phyloP scores from a whole-genome alignment of 2,329 filamentous ascomycete species.

The Alternaria burnsii region DNA sequence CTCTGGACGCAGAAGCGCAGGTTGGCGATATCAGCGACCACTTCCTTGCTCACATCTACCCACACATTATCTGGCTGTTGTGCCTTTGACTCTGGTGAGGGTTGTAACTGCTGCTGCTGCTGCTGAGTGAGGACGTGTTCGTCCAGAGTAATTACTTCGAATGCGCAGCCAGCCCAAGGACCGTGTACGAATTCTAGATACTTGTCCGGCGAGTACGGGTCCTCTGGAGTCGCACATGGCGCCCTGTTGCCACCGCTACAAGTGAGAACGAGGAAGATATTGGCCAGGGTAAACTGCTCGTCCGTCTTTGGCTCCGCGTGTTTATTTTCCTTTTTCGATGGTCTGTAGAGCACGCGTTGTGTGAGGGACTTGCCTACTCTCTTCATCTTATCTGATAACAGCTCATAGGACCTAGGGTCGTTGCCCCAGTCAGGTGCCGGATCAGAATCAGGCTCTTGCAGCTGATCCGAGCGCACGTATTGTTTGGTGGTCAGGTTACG shows the following conservation, averaged over 20 bases:
- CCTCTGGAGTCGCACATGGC: neutral
- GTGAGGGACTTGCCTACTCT: neutral
- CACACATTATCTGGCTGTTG: neutral
- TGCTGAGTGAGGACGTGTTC: constrained; percentile 1
- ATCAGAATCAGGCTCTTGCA: neutral
- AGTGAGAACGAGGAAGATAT: constrained; percentile 15
- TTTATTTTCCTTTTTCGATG: neutral
- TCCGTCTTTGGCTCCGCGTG: neutral
- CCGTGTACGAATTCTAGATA: constrained; percentile 9
- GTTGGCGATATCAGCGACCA: constrained; percentile 15
- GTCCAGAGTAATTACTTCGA: constrained; percentile 20
- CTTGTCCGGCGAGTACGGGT: neutral
- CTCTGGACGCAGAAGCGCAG: constrained; percentile 12
- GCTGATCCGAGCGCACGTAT: constrained; percentile 21
- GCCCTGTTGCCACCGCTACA: neutral
- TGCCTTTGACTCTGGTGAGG: no score
- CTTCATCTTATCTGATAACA: neutral
- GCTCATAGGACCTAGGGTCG: neutral
- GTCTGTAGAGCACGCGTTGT: neutral
- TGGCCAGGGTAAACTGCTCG: constrained; percentile 13
- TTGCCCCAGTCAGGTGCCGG: neutral
- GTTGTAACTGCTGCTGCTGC: no score
- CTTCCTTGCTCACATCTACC: constrained; percentile 17
- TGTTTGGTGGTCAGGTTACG: constrained; percentile 24
- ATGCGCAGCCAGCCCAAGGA: constrained; percentile 20